Percentiles rank a stretch among this genome's conserved stretches.
Evolutionary conservation across 345 rosid species (phyloP).

Genomic region (Citrus medica): DNA sequence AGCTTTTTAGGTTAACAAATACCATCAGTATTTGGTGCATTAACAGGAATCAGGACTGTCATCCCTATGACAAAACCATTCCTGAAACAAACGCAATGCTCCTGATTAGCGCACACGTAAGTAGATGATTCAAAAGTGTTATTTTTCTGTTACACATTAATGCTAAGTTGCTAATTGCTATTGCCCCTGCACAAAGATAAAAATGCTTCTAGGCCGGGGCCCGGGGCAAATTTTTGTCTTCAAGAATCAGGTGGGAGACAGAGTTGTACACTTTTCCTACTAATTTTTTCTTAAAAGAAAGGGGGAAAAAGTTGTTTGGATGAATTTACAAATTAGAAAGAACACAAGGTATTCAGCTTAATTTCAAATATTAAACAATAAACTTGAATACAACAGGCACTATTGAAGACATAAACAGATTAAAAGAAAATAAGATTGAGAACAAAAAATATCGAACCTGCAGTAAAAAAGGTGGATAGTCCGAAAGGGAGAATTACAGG

Average conservation of each 20-base stretch:
- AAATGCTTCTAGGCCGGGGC: neutral
- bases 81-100: slow-evolving; percentile 35
- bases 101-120: slow-evolving; percentile 10
- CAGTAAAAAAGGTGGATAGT: slow-evolving; percentile 92
- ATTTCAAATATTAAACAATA: neutral
- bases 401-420: neutral
- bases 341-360: neutral
- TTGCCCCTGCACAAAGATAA: neutral
- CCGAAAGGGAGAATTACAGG: slow-evolving; percentile 92
- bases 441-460: slow-evolving; percentile 48
- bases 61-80: slow-evolving; percentile 77
- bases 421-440: neutral
- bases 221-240: neutral
- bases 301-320: neutral
- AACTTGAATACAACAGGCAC: neutral
- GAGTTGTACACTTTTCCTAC: neutral
- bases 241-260: neutral
- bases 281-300: neutral
- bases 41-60: slow-evolving; percentile 88
- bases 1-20: slow-evolving; percentile 14
- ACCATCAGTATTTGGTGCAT: slow-evolving; percentile 98
- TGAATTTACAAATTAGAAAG: neutral
- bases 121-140: neutral
- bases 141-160: neutral
- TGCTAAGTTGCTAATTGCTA: neutral